These are phyloP conservation scores for Santalum album DNA, from an alignment of 164 flowering plant genomes.

Conservation along the genomic window DNA sequence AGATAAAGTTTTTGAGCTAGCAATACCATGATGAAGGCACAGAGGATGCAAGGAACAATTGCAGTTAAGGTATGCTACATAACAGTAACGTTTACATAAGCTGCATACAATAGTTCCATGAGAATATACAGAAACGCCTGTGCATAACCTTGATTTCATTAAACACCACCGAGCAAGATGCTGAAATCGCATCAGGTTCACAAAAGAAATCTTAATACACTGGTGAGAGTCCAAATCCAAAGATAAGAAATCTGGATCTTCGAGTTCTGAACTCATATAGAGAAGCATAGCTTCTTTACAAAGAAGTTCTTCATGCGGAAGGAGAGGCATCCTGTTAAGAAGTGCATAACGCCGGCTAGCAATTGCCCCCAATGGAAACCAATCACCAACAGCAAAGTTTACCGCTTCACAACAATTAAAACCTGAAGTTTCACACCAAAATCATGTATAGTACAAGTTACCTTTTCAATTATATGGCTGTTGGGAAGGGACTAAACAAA, in stretches of 20 bases:
- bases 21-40: conserved; percentile 93
- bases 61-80: conserved; percentile 70
- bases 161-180: conserved; percentile 83
- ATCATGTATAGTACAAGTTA: neutral
- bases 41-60: conserved; percentile 58
- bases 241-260: conserved; percentile 26
- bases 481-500: too few relatives aligned
- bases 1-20: neutral
- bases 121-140: conserved; percentile 27
- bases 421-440: conserved; percentile 32
- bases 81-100: conserved; percentile 92
- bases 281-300: conserved; percentile 91
- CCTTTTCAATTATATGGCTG: too few relatives aligned
- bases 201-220: conserved; percentile 59
- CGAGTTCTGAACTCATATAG: conserved; percentile 20
- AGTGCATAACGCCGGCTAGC: conserved; percentile 86
- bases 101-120: conserved; percentile 79
- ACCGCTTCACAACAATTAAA: conserved; percentile 99
- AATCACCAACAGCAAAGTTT: conserved; percentile 91
- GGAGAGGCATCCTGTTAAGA: conserved; percentile 78
- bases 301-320: conserved; percentile 92
- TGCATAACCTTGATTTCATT: conserved; percentile 40
- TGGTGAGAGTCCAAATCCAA: conserved; percentile 38
- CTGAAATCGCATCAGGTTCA: conserved; percentile 69
- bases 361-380: conserved; percentile 84